Conservation (phyloP, 306 rosid genomes). For the Quercus variabilis region DNA sequence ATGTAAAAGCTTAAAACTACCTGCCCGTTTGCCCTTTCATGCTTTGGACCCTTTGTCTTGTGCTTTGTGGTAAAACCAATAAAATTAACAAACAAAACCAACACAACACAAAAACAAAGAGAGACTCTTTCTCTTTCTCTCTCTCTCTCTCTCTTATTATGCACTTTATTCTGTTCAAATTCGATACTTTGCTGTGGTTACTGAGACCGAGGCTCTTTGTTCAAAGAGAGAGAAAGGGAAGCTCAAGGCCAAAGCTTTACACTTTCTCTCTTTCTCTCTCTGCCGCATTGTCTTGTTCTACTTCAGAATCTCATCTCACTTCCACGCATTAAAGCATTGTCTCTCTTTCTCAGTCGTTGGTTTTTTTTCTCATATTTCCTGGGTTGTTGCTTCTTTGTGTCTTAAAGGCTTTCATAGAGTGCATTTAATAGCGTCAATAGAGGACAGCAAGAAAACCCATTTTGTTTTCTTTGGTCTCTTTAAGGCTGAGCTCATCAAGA, state of each 20-base stretch:
- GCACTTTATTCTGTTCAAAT: conserved; percentile 88
- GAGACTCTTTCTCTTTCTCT: conserved; percentile 3
- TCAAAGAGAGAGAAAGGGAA: conserved; percentile 52
- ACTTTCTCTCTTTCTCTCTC: conserved; percentile 35
- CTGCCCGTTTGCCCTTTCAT: conserved; percentile 77
- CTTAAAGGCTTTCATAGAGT: conserved; percentile 26
- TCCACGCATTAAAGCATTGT: conserved; percentile 63
- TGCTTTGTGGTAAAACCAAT: conserved; percentile 38
- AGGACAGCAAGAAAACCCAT: conserved; percentile 21
- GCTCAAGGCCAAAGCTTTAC: conserved; percentile 13
- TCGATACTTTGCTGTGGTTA: conserved; percentile 72
- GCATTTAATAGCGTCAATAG: conserved; percentile 26
- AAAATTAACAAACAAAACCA: conserved; percentile 2
- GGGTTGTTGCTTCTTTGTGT: conserved; percentile 31
- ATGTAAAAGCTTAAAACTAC: conserved; percentile 43
- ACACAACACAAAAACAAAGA: conserved; percentile 15
- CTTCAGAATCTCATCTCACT: conserved; percentile 84
- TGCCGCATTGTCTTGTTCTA: conserved; percentile 87
- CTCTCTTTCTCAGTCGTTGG: conserved; percentile 30
- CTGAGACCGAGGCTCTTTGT: conserved; percentile 85
- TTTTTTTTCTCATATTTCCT: conserved; percentile 47
- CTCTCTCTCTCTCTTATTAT: conserved; percentile 12
- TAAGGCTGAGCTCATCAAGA: conserved; percentile 4
- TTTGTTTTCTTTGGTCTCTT: conserved; percentile 19
- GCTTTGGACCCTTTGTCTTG: conserved; percentile 32